Conservation (phyloP, 805 yeast genomes). For the Lipomyces yamadae region DNA sequence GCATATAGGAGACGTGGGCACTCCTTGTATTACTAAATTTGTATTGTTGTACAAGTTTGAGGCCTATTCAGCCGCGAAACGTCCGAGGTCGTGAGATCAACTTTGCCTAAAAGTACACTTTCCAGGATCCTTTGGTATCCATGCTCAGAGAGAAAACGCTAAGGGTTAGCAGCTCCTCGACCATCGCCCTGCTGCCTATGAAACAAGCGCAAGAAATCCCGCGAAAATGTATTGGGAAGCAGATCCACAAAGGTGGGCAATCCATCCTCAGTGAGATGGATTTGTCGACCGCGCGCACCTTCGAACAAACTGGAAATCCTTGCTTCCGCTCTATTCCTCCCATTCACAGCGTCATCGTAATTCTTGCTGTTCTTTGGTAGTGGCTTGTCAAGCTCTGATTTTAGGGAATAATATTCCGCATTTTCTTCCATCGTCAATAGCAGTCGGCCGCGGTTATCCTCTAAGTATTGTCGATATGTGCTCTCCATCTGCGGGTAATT, state of each 20-base stretch:
- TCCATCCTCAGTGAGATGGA: not conserved
- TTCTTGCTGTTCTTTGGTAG: not conserved
- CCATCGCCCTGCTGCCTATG: not conserved
- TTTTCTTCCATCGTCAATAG: not conserved
- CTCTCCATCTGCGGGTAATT: conserved; percentile 13
- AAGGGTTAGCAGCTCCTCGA: no score
- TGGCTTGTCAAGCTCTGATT: not conserved
- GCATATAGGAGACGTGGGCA: no score
- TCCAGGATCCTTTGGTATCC: not conserved
- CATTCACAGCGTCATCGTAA: not conserved
- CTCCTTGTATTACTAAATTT: no score
- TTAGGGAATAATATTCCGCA: not conserved
- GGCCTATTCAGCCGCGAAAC: no score
- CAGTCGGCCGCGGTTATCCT: conserved; percentile 3
- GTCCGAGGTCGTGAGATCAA: no score
- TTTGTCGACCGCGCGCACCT: not conserved
- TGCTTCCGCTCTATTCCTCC: not conserved
- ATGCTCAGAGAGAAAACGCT: not conserved
- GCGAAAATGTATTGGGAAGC: not conserved
- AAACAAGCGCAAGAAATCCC: not conserved
- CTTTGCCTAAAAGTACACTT: not conserved
- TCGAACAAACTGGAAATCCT: not conserved
- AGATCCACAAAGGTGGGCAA: not conserved
- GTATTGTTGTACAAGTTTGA: no score
- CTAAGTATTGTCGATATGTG: conserved; percentile 13